Evolutionary conservation across 2,329 filamentous ascomycete genomes (phyloP), one percentile per base, ranked within the genome.

Genomic region (Claviceps sp.): DNA sequence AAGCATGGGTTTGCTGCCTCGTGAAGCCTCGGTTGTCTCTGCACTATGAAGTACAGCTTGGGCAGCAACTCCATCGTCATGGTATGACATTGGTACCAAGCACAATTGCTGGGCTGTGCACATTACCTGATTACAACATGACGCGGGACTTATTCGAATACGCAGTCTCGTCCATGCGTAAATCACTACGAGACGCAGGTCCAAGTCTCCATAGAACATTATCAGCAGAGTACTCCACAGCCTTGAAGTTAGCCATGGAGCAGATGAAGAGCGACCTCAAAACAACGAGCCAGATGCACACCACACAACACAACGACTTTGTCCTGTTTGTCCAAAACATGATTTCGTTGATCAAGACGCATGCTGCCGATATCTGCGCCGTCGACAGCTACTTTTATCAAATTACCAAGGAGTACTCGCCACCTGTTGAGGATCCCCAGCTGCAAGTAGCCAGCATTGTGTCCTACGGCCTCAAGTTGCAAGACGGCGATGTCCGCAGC

Each of bases 361-460:
- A 81, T 57, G 75, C 71, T 4, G 65, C 71, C 24, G 76, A 78
- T 47, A 70, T 81, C 40, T 78, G 76, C 60, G 63, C 67, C 1
- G 67, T 81, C 4, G 76, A 81, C 57, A 61, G 66, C 2, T 82
- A 76, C 60, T 82, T 77, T 62, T 77, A 75, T 54, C 73, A 77
- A 54, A 75, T 78, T 57, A 78, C 70, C 60, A 69, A 66, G 40
- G 76, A 77, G 52, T 82, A 79, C 61, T 75, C 72, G 3, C 78
- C 78, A 2, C 72, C 78, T 0, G 59, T 65, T 13, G 70, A 79
- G 51, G 78, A 82, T 46, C 78, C 78, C 2, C 71, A 76, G 40
- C 67, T 81, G 4, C 77, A 79, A 54, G 71, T 75, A 24, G 77
- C 78, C 4, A 71, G 70, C 4, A 76, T 82, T 59, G 59, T 77